Conservation (phyloP, 345 rosid genomes). For the Anacardium occidentale region DNA sequence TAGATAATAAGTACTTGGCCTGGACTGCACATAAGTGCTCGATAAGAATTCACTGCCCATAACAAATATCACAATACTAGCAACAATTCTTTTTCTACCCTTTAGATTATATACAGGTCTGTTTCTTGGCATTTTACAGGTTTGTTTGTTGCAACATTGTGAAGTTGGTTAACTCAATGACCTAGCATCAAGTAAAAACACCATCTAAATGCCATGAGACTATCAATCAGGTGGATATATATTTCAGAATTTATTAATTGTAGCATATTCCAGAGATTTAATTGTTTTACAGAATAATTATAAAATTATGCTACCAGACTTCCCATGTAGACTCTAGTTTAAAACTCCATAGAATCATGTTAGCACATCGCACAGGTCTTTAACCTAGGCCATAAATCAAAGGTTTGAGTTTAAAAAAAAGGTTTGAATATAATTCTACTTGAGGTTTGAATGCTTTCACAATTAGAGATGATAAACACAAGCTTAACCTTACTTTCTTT, state of each 20-base stretch:
- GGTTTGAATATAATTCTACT: background rate
- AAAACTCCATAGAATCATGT: background rate
- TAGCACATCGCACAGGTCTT: background rate
- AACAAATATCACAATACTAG: background rate
- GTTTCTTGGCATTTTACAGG: background rate
- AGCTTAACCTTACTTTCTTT: background rate
- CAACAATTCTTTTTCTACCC: background rate
- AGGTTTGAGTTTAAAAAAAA: background rate
- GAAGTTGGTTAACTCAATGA: background rate
- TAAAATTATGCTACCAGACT: background rate
- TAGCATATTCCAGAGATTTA: background rate
- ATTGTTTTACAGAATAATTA: background rate
- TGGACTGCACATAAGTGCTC: background rate
- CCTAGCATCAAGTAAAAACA: background rate
- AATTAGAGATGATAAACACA: background rate
- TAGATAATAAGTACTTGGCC: constrained; percentile 20
- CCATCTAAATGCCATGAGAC: background rate
- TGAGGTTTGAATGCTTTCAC: background rate
- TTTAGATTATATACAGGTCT: background rate
- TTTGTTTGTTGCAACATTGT: background rate
- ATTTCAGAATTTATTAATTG: background rate
- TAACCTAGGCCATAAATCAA: background rate
- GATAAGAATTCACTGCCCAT: background rate
- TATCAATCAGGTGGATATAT: background rate
- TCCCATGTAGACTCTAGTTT: background rate